phyloP scores from a whole-genome alignment of 345 rosid genomes.

The Ceriops zippeliana region DNA sequence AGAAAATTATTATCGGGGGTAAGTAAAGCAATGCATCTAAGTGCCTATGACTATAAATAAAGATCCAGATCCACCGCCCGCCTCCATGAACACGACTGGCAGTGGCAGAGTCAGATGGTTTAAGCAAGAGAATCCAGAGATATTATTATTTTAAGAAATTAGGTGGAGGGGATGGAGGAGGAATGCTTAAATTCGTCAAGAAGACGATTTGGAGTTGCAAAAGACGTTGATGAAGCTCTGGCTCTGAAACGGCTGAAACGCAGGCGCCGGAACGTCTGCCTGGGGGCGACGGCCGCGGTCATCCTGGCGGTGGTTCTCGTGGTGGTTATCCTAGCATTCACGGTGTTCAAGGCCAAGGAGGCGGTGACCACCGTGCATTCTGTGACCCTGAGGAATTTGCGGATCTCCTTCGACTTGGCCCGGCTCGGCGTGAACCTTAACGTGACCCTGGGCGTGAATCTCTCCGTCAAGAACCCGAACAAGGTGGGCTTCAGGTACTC shows the following conservation, averaged over 20 bases:
- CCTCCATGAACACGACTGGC: no score
- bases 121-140: no score
- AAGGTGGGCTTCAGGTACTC: conserved; percentile 56
- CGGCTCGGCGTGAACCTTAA: conserved; percentile 37
- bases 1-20: no score
- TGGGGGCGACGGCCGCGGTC: conserved; percentile 23
- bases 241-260: conserved; percentile 10
- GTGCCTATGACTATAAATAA: no score
- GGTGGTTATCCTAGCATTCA: conserved; percentile 48
- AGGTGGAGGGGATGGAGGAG: no score
- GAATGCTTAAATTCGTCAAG: no score
- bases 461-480: conserved; percentile 67
- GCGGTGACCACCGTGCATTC: conserved; percentile 47
- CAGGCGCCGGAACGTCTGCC: conserved; percentile 40
- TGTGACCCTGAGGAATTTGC: conserved; percentile 33
- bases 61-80: no score
- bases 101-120: no score
- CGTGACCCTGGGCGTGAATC: conserved; percentile 42
- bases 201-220: background rate
- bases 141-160: no score
- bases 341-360: conserved; percentile 70
- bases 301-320: conserved; percentile 34
- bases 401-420: conserved; percentile 25
- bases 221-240: background rate
- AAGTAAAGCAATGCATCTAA: no score